Percentiles rank a stretch among this genome's conserved stretches.
Evolutionary conservation across 176 grass and related monocot genomes (phyloP).

Genomic region (Tuctoria greenei): DNA sequence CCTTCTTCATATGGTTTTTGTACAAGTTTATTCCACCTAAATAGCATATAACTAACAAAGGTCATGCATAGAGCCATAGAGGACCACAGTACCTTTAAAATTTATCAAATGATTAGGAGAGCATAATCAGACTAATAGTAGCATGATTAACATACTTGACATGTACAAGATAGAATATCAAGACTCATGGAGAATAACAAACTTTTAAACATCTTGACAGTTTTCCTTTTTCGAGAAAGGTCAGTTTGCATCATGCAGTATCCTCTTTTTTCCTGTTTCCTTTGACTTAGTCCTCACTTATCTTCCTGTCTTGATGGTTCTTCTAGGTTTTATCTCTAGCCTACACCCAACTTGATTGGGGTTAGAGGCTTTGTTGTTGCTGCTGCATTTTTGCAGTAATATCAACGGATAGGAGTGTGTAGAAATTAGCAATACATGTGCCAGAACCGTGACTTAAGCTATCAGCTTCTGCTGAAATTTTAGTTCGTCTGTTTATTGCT

Average conservation of each 20-base stretch:
- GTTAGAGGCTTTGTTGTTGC: neutral
- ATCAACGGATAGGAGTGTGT: neutral
- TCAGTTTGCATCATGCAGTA: constrained; percentile 11
- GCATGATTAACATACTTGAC: constrained; percentile 5
- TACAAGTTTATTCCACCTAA: constrained; percentile 96
- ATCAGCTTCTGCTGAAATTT: neutral
- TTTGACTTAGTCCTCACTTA: no score
- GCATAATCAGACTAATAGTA: constrained; percentile 20
- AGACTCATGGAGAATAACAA: neutral
- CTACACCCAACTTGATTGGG: neutral
- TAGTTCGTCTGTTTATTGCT: neutral
- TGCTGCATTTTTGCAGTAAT: neutral
- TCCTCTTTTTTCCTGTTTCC: no score
- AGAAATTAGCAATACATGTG: neutral
- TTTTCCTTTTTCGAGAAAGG: neutral
- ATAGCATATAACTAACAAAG: constrained; percentile 17
- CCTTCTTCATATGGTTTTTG: constrained; percentile 98
- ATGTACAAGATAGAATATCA: constrained; percentile 8
- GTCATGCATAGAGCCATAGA: constrained; percentile 10
- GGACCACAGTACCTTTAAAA: neutral
- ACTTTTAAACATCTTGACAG: constrained; percentile 15
- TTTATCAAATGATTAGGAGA: neutral
- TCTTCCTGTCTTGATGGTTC: neutral
- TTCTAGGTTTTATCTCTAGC: neutral
- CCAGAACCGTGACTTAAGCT: neutral